Conservation (phyloP, 139 green algal genomes). For the Gonium pectorale region DNA sequence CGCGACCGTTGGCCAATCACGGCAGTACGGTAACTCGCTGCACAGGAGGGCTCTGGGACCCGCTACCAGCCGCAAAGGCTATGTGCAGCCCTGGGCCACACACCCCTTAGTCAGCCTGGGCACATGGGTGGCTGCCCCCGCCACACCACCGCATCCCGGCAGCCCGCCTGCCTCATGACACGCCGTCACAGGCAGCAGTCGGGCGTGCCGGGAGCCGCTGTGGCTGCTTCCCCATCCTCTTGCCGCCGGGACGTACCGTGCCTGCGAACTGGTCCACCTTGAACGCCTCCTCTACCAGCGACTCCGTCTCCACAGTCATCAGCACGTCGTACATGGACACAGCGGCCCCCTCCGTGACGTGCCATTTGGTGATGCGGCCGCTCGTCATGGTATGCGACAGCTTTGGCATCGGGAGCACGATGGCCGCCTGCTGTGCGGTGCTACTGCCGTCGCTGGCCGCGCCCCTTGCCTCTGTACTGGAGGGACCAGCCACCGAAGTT, state of each 20-base stretch:
- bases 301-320: slow-evolving; percentile 22
- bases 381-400: slow-evolving; percentile 1
- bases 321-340: slow-evolving; percentile 17
- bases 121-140: background rate
- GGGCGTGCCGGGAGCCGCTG: too few relatives aligned
- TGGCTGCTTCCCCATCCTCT: background rate
- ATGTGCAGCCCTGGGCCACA: background rate
- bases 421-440: background rate
- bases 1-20: too few relatives aligned
- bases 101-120: background rate
- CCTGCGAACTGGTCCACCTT: slow-evolving; percentile 16
- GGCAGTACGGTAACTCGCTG: too few relatives aligned
- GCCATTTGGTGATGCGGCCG: background rate
- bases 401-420: slow-evolving; percentile 31
- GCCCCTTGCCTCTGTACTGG: too few relatives aligned
- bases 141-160: background rate
- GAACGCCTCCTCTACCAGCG: slow-evolving; percentile 34
- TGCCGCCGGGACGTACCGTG: slow-evolving; percentile 2
- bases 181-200: too few relatives aligned
- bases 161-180: background rate
- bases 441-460: background rate
- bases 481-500: too few relatives aligned
- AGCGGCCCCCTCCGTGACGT: background rate
- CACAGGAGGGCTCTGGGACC: too few relatives aligned
- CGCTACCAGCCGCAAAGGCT: background rate